These are phyloP conservation scores for Mytilinidion resinicola DNA, from an alignment of 495 filamentous ascomycete species.

Conservation along the genomic window DNA sequence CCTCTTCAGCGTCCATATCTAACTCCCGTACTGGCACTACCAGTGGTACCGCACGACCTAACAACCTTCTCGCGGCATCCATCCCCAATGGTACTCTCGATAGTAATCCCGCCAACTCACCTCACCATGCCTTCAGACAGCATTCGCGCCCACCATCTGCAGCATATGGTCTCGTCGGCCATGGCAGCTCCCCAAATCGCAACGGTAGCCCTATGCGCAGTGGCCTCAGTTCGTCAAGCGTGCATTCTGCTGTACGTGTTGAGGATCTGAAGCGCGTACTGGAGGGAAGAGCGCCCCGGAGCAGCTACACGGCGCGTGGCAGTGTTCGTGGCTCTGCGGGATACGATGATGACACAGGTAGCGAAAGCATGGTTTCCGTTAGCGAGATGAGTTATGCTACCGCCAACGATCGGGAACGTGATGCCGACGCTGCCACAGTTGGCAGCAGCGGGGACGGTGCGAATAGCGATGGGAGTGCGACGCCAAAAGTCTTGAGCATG, in stretches of 20 bases:
- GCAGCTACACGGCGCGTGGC: conserved; percentile 5
- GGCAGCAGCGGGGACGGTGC: not conserved
- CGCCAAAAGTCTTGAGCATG: not conserved
- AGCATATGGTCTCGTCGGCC: conserved; percentile 27
- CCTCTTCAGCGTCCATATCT: conserved; percentile 44
- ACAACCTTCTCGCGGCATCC: conserved; percentile 24
- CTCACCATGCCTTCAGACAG: conserved; percentile 9
- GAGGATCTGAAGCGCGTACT: conserved; percentile 77
- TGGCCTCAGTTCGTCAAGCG: conserved; percentile 49
- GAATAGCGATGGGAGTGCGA: not conserved
- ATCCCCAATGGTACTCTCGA: conserved; percentile 25
- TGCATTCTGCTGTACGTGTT: conserved; percentile 69
- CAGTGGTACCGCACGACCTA: conserved; percentile 1
- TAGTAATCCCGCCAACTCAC: conserved; percentile 7
- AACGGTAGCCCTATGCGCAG: conserved; percentile 47
- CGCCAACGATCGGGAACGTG: not conserved
- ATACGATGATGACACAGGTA: conserved; percentile 26
- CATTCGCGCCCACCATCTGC: conserved; percentile 22
- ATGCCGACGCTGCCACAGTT: not conserved
- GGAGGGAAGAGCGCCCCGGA: conserved; percentile 38
- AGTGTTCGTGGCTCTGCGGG: not conserved
- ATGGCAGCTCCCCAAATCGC: conserved; percentile 15
- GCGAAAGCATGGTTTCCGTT: conserved; percentile 29
- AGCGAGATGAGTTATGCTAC: not conserved
- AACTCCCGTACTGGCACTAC: conserved; percentile 22